Evolutionary conservation across 2,329 filamentous ascomycete species (phyloP), one percentile per base, ranked within the genome.

Genomic region (Fusarium austroafricanum): DNA sequence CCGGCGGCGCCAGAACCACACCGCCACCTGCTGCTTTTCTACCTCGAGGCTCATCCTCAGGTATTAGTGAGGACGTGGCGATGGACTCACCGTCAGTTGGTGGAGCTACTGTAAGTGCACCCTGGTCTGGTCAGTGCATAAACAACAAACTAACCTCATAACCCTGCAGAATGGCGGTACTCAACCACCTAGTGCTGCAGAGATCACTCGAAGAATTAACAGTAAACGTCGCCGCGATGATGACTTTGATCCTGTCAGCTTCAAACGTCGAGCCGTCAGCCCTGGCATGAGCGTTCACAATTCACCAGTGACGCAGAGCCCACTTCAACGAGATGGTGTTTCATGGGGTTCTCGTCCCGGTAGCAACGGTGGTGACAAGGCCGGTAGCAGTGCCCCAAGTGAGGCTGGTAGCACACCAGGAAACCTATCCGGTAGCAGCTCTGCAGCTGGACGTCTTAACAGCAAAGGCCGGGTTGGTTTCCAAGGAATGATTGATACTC

Each of bases 401-500:
- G 81, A 84, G 52, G 79, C 81, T 38, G 82, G 83, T 5, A 84
- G 83, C 57, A 77, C 78, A 23, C 59, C 69, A 43, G 68, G 74
- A 60, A 57, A 70, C 33, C n/a, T 71, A 23, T 74, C 72, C 6
- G 72, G 69, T 11, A 70, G 63, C 26, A 74, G 73, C 43, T 74
- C 74, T 23, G 63, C 79, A 38, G 80, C 68, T 10, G 85, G 84
- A 57, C 83, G 86, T 12, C 78, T 82, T 71, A 82, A 83, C 70
- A 81, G 84, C 71, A 86, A 85, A 76, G 90, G 83, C 66, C 79
- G 92, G 33, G 84, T 97, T 15, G 93, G 93, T 10, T 86, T 96
- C 71, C 94, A 97, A 79, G 93, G 94, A 2, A 97, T 98, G 94
- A 91, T 88, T 18, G 95, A 97, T 79, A 95, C 95, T n/a, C 93